A percentile compares a stretch with the other conserved stretches of the same genome.
phyloP scores from a whole-genome alignment of 768 basidiomycete species.

The Suillus lakei region DNA sequence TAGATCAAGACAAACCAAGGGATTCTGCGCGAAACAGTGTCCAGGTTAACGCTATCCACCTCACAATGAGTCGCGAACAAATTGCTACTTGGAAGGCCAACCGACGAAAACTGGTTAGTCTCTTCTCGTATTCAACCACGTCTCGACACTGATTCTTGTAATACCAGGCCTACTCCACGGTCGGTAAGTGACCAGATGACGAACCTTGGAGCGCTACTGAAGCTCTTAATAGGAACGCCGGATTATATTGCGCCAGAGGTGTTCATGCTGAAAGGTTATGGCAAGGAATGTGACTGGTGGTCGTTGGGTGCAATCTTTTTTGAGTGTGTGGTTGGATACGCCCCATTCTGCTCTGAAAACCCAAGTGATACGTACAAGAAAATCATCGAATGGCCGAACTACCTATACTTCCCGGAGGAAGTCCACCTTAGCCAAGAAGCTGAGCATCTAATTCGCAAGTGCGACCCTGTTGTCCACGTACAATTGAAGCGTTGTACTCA shows the following conservation, averaged over 20 bases:
- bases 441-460: constrained; percentile 89
- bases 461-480: constrained; percentile 25
- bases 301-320: constrained; percentile 99
- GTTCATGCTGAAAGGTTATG: constrained; percentile 96
- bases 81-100: constrained; percentile 99
- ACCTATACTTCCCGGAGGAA: constrained; percentile 93
- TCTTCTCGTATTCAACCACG: neutral
- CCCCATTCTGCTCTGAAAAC: constrained; percentile 96
- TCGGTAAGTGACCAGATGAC: constrained; percentile 42
- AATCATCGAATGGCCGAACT: constrained; percentile 94
- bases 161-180: constrained; percentile 89
- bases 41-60: constrained; percentile 95
- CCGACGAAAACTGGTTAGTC: constrained; percentile 84
- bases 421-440: constrained; percentile 92
- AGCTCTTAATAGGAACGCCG: constrained; percentile 32
- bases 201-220: neutral
- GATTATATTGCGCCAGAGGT: constrained; percentile 94
- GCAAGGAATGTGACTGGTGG: constrained; percentile 99
- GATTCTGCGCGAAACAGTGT: constrained; percentile 88
- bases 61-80: constrained; percentile 95
- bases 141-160: constrained; percentile 10
- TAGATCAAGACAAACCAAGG: constrained; percentile 75
- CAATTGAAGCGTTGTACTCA: constrained; percentile 14
- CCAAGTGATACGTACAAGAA: constrained; percentile 98
- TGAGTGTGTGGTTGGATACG: constrained; percentile 97